Evolutionary conservation across 179 eudicot genomes (phyloP).

Genomic region (Patellifolia procumbens): DNA sequence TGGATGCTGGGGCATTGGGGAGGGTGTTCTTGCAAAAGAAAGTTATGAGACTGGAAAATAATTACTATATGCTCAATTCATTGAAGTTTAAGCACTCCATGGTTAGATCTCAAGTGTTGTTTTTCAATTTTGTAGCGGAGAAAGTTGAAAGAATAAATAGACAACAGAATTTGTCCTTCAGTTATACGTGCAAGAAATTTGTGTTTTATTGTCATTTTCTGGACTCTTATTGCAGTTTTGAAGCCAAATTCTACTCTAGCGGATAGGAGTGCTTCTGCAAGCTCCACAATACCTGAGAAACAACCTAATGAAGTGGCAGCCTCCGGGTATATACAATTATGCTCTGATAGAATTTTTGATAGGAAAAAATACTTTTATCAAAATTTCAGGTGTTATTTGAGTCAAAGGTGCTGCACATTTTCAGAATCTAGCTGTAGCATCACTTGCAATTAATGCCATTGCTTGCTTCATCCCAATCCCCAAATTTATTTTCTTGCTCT

Average conservation of each 20-base stretch:
- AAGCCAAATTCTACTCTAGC: conserved; percentile 73
- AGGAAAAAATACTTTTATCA: no score
- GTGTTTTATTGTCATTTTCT: background rate
- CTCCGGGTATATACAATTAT: conserved; percentile 53
- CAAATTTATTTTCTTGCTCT: no score
- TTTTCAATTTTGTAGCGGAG: background rate
- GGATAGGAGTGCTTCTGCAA: conserved; percentile 64
- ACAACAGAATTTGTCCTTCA: background rate
- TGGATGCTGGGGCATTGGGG: background rate
- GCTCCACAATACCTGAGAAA: conserved; percentile 58
- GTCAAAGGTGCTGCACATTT: background rate
- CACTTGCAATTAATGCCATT: background rate
- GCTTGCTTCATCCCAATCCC: background rate
- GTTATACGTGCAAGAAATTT: background rate
- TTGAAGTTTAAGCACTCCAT: background rate
- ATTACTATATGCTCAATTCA: background rate
- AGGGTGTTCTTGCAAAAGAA: no score
- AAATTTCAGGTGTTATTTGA: background rate
- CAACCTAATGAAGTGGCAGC: conserved; percentile 60
- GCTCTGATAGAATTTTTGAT: background rate
- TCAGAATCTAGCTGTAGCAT: background rate
- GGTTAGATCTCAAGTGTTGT: background rate
- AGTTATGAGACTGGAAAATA: conserved; percentile 1
- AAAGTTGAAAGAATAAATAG: background rate
- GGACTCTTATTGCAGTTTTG: conserved; percentile 57